A percentile compares a stretch with the other conserved stretches of the same genome.
These are phyloP conservation scores for Pestalotiopsis sp. DNA, from an alignment of 2,329 filamentous ascomycete genomes.

Conservation along the genomic window DNA sequence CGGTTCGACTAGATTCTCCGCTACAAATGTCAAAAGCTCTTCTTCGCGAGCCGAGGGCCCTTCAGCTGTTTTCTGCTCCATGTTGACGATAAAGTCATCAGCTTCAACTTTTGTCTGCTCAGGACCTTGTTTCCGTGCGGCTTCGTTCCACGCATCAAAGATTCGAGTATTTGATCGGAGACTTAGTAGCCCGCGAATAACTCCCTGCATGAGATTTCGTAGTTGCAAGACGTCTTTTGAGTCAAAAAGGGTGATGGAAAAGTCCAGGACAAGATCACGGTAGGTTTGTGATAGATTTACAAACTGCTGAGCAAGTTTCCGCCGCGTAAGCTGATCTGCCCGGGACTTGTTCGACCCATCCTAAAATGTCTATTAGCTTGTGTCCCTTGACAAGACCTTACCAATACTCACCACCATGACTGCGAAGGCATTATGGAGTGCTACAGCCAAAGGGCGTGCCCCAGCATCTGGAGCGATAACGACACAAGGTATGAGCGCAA, in stretches of 20 bases:
- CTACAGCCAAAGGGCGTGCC: conserved; percentile 50
- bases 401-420: conserved; percentile 44
- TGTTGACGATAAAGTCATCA: conserved; percentile 36
- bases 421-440: conserved; percentile 48
- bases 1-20: conserved; percentile 43
- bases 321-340: conserved; percentile 33
- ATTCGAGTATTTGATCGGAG: conserved; percentile 51
- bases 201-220: conserved; percentile 57
- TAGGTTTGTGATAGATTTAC: conserved; percentile 59
- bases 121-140: conserved; percentile 20
- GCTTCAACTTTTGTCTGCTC: neutral
- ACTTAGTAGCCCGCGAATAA: conserved; percentile 55
- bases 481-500: conserved; percentile 52
- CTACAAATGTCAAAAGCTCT: conserved; percentile 26
- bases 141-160: conserved; percentile 36
- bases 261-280: conserved; percentile 58
- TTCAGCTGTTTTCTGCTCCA: conserved; percentile 28
- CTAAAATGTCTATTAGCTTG: conserved; percentile 14
- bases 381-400: neutral
- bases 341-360: conserved; percentile 36
- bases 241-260: conserved; percentile 56
- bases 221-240: conserved; percentile 52
- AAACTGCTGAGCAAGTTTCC: conserved; percentile 52
- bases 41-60: conserved; percentile 25
- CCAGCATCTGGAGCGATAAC: conserved; percentile 58